phyloP scores from a whole-genome alignment of 306 rosid genomes.

The Argentina anserina region DNA sequence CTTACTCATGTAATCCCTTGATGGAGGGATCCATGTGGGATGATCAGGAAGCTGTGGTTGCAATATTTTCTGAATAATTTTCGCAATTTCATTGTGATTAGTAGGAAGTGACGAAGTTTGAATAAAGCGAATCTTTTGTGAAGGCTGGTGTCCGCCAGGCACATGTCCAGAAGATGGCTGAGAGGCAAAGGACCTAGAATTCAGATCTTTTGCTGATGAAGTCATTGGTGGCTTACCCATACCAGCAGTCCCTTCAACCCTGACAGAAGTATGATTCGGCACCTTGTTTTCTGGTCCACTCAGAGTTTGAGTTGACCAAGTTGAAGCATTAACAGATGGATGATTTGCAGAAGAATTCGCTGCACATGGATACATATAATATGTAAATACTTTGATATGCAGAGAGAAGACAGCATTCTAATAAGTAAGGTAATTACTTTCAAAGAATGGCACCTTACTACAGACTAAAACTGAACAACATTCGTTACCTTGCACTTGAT shows the following conservation, averaged over 20 bases:
- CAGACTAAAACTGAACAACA: not conserved
- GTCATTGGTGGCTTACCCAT: slow-evolving; percentile 32
- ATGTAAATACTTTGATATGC: not conserved
- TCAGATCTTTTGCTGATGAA: slow-evolving; percentile 55
- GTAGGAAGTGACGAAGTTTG: slow-evolving; percentile 60
- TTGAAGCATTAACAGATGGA: slow-evolving; percentile 51
- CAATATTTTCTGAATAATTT: slow-evolving; percentile 68
- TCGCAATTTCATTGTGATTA: slow-evolving; percentile 73
- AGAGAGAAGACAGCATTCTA: slow-evolving; percentile 6
- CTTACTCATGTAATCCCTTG: slow-evolving; percentile 98
- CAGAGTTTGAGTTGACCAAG: slow-evolving; percentile 78
- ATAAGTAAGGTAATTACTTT: not conserved
- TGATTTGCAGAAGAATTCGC: slow-evolving; percentile 51
- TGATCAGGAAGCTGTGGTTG: slow-evolving; percentile 76
- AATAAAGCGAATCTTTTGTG: slow-evolving; percentile 52
- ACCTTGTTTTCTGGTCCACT: slow-evolving; percentile 64
- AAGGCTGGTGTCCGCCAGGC: slow-evolving; percentile 46
- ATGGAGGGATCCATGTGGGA: slow-evolving; percentile 97
- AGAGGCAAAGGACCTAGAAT: slow-evolving; percentile 52
- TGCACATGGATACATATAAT: slow-evolving; percentile 30
- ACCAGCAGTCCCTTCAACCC: slow-evolving; percentile 53
- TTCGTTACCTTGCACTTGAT: slow-evolving; percentile 67
- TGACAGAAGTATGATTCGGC: slow-evolving; percentile 45
- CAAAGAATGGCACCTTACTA: not conserved
- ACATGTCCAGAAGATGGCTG: slow-evolving; percentile 65